phyloP scores from a whole-genome alignment of 108 stramenopile genomes.

The Epithemia pelagica region DNA sequence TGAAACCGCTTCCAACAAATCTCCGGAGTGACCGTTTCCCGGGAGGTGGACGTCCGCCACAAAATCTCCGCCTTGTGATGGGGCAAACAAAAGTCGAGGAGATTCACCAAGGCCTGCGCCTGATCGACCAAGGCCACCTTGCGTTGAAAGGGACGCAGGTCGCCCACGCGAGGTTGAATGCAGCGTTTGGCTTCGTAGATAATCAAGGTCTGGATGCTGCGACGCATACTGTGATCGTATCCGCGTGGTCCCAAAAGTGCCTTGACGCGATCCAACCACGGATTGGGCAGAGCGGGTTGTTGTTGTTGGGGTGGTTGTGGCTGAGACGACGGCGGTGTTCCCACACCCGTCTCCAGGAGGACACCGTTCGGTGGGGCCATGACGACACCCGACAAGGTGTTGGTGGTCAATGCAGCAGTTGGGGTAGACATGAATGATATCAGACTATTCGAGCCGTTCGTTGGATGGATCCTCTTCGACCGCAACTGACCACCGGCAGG shows the following conservation, averaged over 20 bases:
- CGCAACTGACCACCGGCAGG: too few relatives aligned
- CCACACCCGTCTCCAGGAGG: too few relatives aligned
- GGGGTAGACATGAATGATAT: too few relatives aligned
- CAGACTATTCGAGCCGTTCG: too few relatives aligned
- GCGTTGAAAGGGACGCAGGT: constrained; percentile 50
- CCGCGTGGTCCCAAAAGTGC: not conserved
- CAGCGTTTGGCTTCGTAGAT: constrained; percentile 47
- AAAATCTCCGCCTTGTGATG: constrained; percentile 43
- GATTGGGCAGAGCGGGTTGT: too few relatives aligned
- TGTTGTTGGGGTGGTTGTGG: too few relatives aligned
- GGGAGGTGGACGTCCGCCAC: constrained; percentile 51
- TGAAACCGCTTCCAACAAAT: constrained; percentile 35
- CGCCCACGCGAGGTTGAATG: constrained; percentile 12
- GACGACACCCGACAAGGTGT: too few relatives aligned
- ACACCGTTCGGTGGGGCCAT: too few relatives aligned
- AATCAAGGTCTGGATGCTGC: constrained; percentile 39
- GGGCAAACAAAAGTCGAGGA: constrained; percentile 23
- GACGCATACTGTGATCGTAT: constrained; percentile 21
- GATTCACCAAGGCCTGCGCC: constrained; percentile 27
- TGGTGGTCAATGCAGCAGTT: too few relatives aligned
- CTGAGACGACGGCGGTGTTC: too few relatives aligned
- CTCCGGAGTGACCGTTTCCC: constrained; percentile 37
- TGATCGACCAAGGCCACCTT: constrained; percentile 47
- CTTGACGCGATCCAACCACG: constrained; percentile 4
- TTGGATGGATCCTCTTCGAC: too few relatives aligned